A percentile compares a stretch with the other conserved stretches of the same genome.
Conservation (phyloP, 1,284 basidiomycete species). For the Exobasidium cylindrosporum region DNA sequence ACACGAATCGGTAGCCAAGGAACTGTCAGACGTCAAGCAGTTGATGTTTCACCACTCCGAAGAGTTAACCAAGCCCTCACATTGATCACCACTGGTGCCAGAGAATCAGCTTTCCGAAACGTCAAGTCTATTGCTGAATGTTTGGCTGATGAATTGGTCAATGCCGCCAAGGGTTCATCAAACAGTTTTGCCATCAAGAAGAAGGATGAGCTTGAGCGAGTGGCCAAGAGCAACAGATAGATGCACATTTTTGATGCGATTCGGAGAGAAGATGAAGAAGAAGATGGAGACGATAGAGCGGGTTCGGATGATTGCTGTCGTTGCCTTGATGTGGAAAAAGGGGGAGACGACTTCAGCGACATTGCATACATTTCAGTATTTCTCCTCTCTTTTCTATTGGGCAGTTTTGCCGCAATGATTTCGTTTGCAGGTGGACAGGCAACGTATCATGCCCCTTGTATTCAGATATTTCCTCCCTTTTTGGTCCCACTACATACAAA, state of each 20-base stretch:
- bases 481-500: no score
- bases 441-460: no score
- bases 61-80: conserved; percentile 97
- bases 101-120: conserved; percentile 99
- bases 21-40: conserved; percentile 98
- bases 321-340: no score
- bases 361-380: no score
- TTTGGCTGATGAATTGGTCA: conserved; percentile 99
- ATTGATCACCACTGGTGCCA: conserved; percentile 92
- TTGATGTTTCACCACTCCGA: conserved; percentile 97
- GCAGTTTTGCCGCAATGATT: no score
- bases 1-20: conserved; percentile 99
- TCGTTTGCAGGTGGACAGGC: no score
- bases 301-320: neutral
- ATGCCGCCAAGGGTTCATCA: conserved; percentile 99
- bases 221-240: conserved; percentile 99
- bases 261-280: neutral
- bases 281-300: neutral
- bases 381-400: no score
- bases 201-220: conserved; percentile 94
- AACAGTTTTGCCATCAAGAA: conserved; percentile 99
- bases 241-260: neutral
- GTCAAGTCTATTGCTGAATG: conserved; percentile 95
- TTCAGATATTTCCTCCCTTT: no score
- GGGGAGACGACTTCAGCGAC: no score